Conservation (phyloP, 2,329 filamentous ascomycete genomes). For the Pseudogymnoascus verrucosus region DNA sequence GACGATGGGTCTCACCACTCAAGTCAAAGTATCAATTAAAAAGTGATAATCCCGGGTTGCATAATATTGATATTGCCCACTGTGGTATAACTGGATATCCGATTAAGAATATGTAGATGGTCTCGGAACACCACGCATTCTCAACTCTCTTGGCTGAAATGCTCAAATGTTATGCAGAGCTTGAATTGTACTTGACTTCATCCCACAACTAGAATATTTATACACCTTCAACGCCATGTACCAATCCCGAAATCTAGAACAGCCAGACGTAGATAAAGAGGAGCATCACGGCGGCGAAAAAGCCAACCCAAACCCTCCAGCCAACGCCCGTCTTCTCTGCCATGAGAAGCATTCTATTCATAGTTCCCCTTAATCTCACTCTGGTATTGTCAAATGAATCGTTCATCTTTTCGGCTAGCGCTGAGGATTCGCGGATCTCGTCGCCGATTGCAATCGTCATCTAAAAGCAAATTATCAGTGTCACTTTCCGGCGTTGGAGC, state of each 20-base stretch:
- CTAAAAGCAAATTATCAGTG: constrained; percentile 34
- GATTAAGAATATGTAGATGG: constrained; percentile 3
- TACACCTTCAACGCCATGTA: constrained; percentile 9
- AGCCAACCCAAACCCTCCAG: constrained; percentile 88
- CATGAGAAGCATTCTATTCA: constrained; percentile 97
- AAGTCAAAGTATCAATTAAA: background rate
- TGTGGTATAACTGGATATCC: background rate
- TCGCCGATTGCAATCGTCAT: constrained; percentile 90
- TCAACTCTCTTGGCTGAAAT: background rate
- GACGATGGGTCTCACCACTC: background rate
- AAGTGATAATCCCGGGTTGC: background rate
- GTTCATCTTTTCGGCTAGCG: constrained; percentile 91
- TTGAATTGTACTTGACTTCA: background rate
- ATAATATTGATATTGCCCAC: background rate
- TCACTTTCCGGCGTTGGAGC: background rate
- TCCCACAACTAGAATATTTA: background rate
- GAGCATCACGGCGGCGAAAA: constrained; percentile 74
- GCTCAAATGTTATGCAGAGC: background rate
- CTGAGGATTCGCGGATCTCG: constrained; percentile 85
- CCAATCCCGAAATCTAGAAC: constrained; percentile 43
- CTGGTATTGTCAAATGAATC: constrained; percentile 84
- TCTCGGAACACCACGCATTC: background rate
- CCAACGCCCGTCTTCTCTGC: constrained; percentile 88
- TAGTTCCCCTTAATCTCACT: constrained; percentile 74
- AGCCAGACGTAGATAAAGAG: constrained; percentile 93